Conservation (phyloP, 371 early-diverging fungal genomes). For the Rhizopus delemar region DNA sequence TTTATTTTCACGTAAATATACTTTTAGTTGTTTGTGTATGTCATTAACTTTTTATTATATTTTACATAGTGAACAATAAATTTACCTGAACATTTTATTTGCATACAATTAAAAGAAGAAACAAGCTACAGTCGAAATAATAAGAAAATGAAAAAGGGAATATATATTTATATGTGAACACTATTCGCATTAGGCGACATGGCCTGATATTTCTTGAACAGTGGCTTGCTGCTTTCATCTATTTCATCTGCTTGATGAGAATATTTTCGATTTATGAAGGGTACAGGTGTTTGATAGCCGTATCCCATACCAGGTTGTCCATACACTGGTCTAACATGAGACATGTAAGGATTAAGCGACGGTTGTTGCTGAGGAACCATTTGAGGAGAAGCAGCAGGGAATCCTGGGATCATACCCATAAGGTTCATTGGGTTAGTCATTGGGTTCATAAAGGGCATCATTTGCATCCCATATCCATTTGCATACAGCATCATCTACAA, state of each 20-base stretch:
- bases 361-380: conserved; percentile 13
- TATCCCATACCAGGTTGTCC: conserved; percentile 15
- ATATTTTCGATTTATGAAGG: conserved; percentile 15
- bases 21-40: not conserved
- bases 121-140: not conserved
- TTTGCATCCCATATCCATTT: conserved; percentile 33
- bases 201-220: conserved; percentile 15
- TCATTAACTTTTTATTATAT: no score
- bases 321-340: conserved; percentile 15
- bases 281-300: conserved; percentile 21
- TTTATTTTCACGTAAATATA: conserved; percentile 84
- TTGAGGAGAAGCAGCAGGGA: conserved; percentile 9
- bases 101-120: not conserved
- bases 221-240: conserved; percentile 12
- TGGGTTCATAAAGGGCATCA: conserved; percentile 33
- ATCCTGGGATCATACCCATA: conserved; percentile 12
- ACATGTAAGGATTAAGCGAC: conserved; percentile 14
- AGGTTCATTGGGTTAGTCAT: conserved; percentile 25
- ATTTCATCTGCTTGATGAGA: conserved; percentile 18
- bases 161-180: conserved; percentile 9
- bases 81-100: not conserved
- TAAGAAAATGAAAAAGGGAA: not conserved
- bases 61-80: conserved; percentile 2
- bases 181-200: conserved; percentile 15
- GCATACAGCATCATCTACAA: conserved; percentile 47